These are phyloP conservation scores for Fusarium lateritium DNA, from an alignment of 2,329 filamentous ascomycete genomes.

Conservation along the genomic window DNA sequence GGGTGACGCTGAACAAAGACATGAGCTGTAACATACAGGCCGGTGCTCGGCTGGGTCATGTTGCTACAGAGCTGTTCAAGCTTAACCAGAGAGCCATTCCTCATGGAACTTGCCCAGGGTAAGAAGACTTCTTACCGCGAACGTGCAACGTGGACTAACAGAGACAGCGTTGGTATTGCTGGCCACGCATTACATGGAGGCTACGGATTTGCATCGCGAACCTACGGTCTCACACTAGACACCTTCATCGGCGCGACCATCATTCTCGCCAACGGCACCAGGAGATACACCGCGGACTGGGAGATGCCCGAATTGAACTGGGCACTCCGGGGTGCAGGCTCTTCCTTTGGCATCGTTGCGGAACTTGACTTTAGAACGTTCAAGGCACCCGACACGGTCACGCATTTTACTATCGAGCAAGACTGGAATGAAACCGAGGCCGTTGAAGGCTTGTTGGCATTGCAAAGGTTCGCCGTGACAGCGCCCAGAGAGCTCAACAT, in stretches of 20 bases:
- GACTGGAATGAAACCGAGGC: slow-evolving; percentile 40
- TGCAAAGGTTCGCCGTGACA: slow-evolving; percentile 47
- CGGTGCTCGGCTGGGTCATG: slow-evolving; percentile 65
- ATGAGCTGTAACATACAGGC: slow-evolving; percentile 52
- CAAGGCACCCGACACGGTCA: slow-evolving; percentile 38
- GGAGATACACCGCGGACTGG: slow-evolving; percentile 41
- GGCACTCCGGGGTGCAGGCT: slow-evolving; percentile 52
- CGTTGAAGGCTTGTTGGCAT: slow-evolving; percentile 38
- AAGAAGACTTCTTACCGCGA: slow-evolving; percentile 11
- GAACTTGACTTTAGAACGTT: slow-evolving; percentile 51
- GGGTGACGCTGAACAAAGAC: slow-evolving; percentile 46
- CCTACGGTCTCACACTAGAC: slow-evolving; percentile 50
- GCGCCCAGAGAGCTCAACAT: slow-evolving; percentile 51
- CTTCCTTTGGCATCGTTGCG: slow-evolving; percentile 52
- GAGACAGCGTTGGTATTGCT: slow-evolving; percentile 47
- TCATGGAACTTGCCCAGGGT: slow-evolving; percentile 69
- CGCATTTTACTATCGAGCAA: slow-evolving; percentile 42
- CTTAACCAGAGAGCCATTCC: slow-evolving; percentile 60
- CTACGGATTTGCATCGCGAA: slow-evolving; percentile 51
- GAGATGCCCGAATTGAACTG: slow-evolving; percentile 51
- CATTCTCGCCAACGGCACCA: slow-evolving; percentile 49
- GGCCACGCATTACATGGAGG: slow-evolving; percentile 52
- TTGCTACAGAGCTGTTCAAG: slow-evolving; percentile 58
- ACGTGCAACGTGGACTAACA: slow-evolving; percentile 12
- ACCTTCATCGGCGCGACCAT: slow-evolving; percentile 50